These are phyloP conservation scores for Coemansia aciculifera DNA, from an alignment of 192 early-diverging fungal genomes.

Conservation along the genomic window DNA sequence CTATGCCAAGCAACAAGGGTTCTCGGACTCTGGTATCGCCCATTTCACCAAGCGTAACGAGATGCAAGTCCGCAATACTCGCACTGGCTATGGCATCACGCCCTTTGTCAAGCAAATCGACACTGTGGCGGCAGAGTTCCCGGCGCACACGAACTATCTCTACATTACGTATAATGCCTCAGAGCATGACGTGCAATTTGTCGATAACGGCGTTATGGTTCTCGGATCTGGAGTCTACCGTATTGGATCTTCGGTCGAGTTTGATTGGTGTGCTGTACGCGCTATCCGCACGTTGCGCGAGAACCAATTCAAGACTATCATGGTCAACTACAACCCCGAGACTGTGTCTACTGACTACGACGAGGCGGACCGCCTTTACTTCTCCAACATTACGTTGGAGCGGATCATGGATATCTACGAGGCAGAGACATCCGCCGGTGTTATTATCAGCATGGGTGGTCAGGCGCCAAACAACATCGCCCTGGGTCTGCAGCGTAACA, in stretches of 20 bases:
- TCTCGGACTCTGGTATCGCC: slow-evolving; percentile 76
- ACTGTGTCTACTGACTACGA: slow-evolving; percentile 99
- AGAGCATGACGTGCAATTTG: slow-evolving; percentile 89
- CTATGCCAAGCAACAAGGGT: slow-evolving; percentile 90
- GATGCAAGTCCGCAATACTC: slow-evolving; percentile 81
- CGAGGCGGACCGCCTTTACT: slow-evolving; percentile 97
- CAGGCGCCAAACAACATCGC: slow-evolving; percentile 99
- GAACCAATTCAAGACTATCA: slow-evolving; percentile 88
- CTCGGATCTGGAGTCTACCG: slow-evolving; percentile 97
- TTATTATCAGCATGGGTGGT: slow-evolving; percentile 94
- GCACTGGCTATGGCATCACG: slow-evolving; percentile 75
- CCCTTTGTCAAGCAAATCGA: slow-evolving; percentile 99
- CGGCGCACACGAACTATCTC: slow-evolving; percentile 96
- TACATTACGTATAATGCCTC: slow-evolving; percentile 97
- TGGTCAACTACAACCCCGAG: slow-evolving; percentile 99
- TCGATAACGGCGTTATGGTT: slow-evolving; percentile 95
- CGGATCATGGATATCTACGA: slow-evolving; percentile 97
- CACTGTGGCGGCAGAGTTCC: slow-evolving; percentile 98
- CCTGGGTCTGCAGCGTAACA: slow-evolving; percentile 82
- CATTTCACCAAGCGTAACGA: slow-evolving; percentile 75
- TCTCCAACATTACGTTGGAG: slow-evolving; percentile 93
- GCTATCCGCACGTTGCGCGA: slow-evolving; percentile 92
- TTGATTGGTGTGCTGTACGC: slow-evolving; percentile 98
- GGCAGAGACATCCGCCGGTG: slow-evolving; percentile 79
- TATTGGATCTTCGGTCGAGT: slow-evolving; percentile 97